Evolutionary conservation across 371 early-diverging fungal species (phyloP).

Genomic region (Mucor irregularis): DNA sequence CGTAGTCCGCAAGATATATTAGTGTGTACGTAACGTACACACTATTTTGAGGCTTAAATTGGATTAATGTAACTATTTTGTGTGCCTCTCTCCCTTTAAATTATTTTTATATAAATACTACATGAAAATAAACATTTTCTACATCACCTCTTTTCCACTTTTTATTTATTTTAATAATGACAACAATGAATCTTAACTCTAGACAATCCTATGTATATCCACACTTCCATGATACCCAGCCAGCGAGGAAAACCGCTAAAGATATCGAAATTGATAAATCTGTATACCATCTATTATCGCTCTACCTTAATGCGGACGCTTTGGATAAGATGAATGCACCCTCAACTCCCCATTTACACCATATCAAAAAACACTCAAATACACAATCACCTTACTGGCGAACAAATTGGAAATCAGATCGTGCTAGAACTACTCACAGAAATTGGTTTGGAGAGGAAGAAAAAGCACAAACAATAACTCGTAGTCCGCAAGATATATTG

Average conservation of each 20-base stretch:
- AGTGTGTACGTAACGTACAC: no score
- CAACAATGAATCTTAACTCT: conserved; percentile 12
- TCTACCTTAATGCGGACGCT: conserved; percentile 8
- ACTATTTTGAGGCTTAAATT: no score
- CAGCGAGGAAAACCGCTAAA: conserved; percentile 4
- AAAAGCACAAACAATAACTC: background rate
- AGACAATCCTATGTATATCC: conserved; percentile 10
- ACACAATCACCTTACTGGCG: conserved; percentile 8
- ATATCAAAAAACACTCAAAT: background rate
- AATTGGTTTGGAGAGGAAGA: conserved; percentile 24
- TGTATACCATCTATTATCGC: conserved; percentile 17
- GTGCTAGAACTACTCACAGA: background rate
- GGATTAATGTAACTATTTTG: no score
- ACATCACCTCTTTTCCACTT: background rate
- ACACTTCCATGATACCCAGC: conserved; percentile 13
- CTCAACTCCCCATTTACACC: background rate
- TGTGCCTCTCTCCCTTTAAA: background rate
- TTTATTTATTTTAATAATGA: background rate
- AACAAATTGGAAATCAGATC: background rate
- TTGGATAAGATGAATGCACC: background rate
- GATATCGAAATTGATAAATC: conserved; percentile 22
- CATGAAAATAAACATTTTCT: background rate
- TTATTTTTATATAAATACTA: background rate
- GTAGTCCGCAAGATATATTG: conserved; percentile 1
- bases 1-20: background rate